Percentiles rank a stretch among this genome's conserved stretches.
These are phyloP conservation scores for Breviolum minutum DNA, from an alignment of 73 alveolate genomes.

Conservation along the genomic window DNA sequence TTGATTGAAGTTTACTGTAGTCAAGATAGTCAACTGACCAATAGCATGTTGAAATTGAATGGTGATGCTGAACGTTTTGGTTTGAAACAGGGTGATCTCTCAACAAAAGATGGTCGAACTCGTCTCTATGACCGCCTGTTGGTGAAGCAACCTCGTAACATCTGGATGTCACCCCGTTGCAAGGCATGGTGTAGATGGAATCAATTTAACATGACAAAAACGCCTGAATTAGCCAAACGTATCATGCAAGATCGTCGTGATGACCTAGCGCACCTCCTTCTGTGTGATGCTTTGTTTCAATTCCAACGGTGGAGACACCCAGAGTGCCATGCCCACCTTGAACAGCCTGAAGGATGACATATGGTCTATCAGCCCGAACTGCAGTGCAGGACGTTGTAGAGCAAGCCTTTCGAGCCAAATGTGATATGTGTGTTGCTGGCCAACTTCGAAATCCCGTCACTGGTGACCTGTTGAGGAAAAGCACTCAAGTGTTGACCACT, in stretches of 20 bases:
- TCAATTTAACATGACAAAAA: neutral
- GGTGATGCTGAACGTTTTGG: neutral
- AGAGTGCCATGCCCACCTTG: neutral
- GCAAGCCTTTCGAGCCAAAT: neutral
- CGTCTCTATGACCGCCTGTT: neutral
- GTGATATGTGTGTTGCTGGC: neutral
- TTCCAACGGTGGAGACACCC: neutral
- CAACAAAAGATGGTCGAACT: neutral
- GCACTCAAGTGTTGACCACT: neutral
- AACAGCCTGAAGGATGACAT: neutral
- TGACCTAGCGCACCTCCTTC: neutral
- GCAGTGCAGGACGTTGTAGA: neutral
- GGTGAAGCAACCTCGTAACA: neutral
- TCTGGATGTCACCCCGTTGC: neutral
- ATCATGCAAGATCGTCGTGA: neutral
- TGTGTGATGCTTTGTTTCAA: conserved; percentile 25
- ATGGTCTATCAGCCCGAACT: neutral
- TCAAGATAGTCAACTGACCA: neutral
- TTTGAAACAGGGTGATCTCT: neutral
- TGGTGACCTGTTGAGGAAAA: neutral
- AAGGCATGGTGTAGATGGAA: neutral
- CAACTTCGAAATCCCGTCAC: neutral
- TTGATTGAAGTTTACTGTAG: conserved; percentile 2
- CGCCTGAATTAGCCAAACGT: neutral
- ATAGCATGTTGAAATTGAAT: neutral